These are phyloP conservation scores for Fonsecaea multimorphosa DNA, from an alignment of 2,329 filamentous ascomycete genomes.

Conservation along the genomic window DNA sequence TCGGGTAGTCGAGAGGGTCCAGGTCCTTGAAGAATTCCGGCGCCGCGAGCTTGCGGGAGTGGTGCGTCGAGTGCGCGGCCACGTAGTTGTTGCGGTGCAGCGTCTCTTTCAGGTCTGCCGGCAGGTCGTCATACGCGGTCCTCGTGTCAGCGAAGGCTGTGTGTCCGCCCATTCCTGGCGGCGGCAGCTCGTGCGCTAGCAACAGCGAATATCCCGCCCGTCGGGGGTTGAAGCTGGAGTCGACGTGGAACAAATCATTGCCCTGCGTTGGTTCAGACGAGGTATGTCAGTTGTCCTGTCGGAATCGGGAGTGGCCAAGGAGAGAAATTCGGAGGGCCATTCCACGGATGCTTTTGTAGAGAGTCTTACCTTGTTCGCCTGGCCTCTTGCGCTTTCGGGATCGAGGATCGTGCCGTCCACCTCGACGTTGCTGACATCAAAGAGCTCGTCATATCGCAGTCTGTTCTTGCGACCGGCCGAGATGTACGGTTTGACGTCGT, in stretches of 20 bases:
- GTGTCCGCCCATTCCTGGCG: constrained; percentile 3
- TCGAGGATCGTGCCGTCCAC: too few species aligned
- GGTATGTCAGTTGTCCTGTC: too few species aligned
- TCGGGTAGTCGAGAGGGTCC: not conserved
- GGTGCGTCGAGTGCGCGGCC: constrained; percentile 2
- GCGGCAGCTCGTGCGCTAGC: not conserved
- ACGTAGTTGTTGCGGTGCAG: not conserved
- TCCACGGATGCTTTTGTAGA: too few species aligned
- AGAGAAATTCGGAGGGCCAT: too few species aligned
- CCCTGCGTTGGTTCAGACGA: not conserved
- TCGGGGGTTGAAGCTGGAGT: constrained; percentile 10
- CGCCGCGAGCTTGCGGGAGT: constrained; percentile 2
- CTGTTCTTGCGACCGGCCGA: not conserved
- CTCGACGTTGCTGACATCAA: constrained; percentile 4
- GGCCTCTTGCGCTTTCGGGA: too few species aligned
- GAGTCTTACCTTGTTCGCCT: constrained; percentile 5
- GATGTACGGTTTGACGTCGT: constrained; percentile 9
- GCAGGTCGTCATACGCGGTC: constrained; percentile 1
- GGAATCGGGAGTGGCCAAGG: too few species aligned
- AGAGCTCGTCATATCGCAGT: not conserved
- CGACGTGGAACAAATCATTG: constrained; percentile 10
- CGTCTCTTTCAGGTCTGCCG: not conserved
- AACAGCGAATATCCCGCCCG: constrained; percentile 2
- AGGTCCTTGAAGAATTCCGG: constrained; percentile 11
- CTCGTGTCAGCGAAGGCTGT: constrained; percentile 6